Conservation (phyloP, 2,329 filamentous ascomycete genomes). For the Tolypocladium ophioglossoides region DNA sequence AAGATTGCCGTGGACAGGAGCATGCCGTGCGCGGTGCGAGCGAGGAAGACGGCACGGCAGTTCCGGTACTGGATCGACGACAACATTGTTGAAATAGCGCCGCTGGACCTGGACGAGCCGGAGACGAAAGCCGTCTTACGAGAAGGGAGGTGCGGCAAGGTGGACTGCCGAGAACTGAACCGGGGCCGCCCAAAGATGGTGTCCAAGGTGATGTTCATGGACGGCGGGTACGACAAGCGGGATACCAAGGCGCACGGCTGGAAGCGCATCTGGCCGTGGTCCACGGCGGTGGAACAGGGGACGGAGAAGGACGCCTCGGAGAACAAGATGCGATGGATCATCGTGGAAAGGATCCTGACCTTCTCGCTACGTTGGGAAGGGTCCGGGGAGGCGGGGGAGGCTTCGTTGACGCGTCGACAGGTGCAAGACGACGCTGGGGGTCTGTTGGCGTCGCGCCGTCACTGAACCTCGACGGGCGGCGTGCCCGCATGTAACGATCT, state of each 20-base stretch:
- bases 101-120: constrained; percentile 21
- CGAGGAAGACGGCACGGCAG: constrained; percentile 22
- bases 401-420: constrained; percentile 5
- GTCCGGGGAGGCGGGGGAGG: constrained; percentile 16
- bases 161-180: constrained; percentile 24
- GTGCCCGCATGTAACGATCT: too few species aligned
- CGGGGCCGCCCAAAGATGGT: constrained; percentile 23
- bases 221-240: constrained; percentile 18
- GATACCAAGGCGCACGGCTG: constrained; percentile 15
- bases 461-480: not conserved
- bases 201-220: constrained; percentile 26
- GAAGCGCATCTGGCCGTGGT: constrained; percentile 23
- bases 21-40: constrained; percentile 16
- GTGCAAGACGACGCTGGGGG: not conserved
- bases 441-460: not conserved
- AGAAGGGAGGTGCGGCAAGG: constrained; percentile 23
- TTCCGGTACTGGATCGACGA: constrained; percentile 28
- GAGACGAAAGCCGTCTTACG: constrained; percentile 21
- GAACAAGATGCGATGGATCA: constrained; percentile 26
- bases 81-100: constrained; percentile 25
- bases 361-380: constrained; percentile 25
- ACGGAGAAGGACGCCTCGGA: constrained; percentile 15
- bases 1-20: constrained; percentile 20
- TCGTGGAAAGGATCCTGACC: constrained; percentile 26
- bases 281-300: constrained; percentile 13